Evolutionary conservation across 345 rosid genomes (phyloP), one percentile per base, ranked within the genome.

Genomic region (Populus pruinosa): DNA sequence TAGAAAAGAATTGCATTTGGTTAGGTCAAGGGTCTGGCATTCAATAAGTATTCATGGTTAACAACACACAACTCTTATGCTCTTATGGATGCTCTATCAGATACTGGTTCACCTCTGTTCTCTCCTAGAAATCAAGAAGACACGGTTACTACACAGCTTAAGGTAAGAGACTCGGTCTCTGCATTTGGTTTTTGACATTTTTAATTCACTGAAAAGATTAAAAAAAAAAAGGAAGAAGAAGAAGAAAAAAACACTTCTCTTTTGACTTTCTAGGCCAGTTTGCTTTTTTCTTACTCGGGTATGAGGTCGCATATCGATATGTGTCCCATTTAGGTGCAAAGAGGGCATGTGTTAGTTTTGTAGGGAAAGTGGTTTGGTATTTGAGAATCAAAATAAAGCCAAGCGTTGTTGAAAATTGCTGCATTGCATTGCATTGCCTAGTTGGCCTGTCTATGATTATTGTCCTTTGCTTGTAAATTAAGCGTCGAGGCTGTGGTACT

Each of bases 1-100:
- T 3, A 1, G 14, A 39, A 8, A 68, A n/a, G 27, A 49, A 64
- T 43, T 31, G 64, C 75, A 64, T 83, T 74, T 89, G 79, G 16
- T 82, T 83, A 95, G 97, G 97, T 90, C 62, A 90, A 89, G 67
- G 94, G 90, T 82, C 80, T 93, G 88, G 84, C 97, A 78, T 93
- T 91, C 87, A 95, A 93, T 86, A 83, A 90, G 39, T 93, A 95
- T 63, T 90, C 98, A 12, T 95, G 97, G 98, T 74, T 95, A 69
- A 95, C 99, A 2, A 92, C 97, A 25, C 99, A 96, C 86, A 96
- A 96, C 80, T 91, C 99, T 2, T 96, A 21, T 72, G 89, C 97
- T 14, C 72, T 82, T 47, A 55, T 78, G 47, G 91, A 88, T 63
- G 85, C 84, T 49, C 84, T 65, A 74, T 84, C 98, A 41, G 72